phyloP scores from a whole-genome alignment of 106 monocot genomes.

The Dendrobium chrysotoxum region DNA sequence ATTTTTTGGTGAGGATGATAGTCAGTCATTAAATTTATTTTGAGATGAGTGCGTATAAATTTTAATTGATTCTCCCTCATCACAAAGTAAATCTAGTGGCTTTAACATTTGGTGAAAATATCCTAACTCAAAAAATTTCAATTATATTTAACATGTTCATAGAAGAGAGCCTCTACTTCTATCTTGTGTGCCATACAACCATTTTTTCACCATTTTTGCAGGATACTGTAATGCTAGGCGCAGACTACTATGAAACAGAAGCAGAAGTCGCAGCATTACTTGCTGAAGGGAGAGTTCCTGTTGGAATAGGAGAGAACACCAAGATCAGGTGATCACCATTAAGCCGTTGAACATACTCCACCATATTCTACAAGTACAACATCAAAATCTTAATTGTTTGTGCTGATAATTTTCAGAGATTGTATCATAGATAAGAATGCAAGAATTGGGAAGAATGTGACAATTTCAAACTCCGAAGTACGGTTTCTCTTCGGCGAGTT shows the following conservation, averaged over 20 bases:
- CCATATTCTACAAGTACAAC: neutral
- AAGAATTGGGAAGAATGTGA: conserved; percentile 67
- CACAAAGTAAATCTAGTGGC: neutral
- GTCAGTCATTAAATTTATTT: no score
- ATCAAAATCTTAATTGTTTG: neutral
- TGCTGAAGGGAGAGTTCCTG: conserved; percentile 79
- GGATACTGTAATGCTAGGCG: conserved; percentile 96
- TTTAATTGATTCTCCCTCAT: no score
- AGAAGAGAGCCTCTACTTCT: neutral
- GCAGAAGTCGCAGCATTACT: conserved; percentile 52
- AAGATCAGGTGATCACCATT: conserved; percentile 44
- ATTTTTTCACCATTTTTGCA: conserved; percentile 16
- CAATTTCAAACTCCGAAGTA: conserved; percentile 61
- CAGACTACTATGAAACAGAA: conserved; percentile 90
- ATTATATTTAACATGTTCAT: no score
- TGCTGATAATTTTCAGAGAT: conserved; percentile 30
- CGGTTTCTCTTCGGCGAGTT: neutral
- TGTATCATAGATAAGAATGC: conserved; percentile 82
- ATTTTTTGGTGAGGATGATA: no score
- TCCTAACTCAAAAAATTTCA: no score
- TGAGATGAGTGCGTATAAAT: no score
- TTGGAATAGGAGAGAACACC: conserved; percentile 90
- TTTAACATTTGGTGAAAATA: no score
- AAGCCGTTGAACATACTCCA: neutral
- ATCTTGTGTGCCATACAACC: neutral